These are phyloP conservation scores for Leptographium procerum DNA, from an alignment of 2,329 filamentous ascomycete genomes.

Conservation along the genomic window DNA sequence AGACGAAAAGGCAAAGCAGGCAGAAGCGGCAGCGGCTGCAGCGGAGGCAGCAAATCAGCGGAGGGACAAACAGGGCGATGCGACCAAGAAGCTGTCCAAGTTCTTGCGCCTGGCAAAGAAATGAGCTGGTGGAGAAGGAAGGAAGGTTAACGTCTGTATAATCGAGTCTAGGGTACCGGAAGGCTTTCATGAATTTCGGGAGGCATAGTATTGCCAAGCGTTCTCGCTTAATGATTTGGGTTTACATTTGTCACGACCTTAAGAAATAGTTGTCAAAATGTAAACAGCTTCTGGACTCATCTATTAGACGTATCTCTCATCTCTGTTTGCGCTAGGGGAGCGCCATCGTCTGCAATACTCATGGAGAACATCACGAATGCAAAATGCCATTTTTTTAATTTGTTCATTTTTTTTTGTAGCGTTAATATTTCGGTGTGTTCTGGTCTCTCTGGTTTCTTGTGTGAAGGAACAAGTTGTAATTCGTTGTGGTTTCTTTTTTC, in stretches of 20 bases:
- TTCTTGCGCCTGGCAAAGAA: slow-evolving; percentile 13
- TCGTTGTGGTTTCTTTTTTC: slow-evolving; percentile 3
- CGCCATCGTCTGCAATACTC: no score
- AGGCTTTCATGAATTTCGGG: background rate
- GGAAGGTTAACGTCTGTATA: background rate
- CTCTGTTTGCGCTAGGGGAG: no score
- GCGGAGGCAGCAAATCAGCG: slow-evolving; percentile 10
- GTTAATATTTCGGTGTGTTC: background rate
- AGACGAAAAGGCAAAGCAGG: slow-evolving; percentile 18
- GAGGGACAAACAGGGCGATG: slow-evolving; percentile 21
- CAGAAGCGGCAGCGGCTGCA: slow-evolving; percentile 16
- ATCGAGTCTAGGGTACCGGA: background rate
- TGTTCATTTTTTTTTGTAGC: slow-evolving; percentile 1
- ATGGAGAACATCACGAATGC: no score
- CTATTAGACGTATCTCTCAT: no score
- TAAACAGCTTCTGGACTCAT: no score
- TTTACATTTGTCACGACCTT: no score
- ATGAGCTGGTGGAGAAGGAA: background rate
- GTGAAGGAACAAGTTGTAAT: background rate
- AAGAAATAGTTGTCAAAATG: no score
- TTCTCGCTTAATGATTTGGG: background rate
- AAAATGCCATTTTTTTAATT: background rate
- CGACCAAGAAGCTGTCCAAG: slow-evolving; percentile 18
- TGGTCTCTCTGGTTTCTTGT: background rate
- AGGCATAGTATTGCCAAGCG: background rate